Evolutionary conservation across 495 filamentous ascomycete species (phyloP), one percentile per base, ranked within the genome.

Genomic region (Talaromyces wortmannii): DNA sequence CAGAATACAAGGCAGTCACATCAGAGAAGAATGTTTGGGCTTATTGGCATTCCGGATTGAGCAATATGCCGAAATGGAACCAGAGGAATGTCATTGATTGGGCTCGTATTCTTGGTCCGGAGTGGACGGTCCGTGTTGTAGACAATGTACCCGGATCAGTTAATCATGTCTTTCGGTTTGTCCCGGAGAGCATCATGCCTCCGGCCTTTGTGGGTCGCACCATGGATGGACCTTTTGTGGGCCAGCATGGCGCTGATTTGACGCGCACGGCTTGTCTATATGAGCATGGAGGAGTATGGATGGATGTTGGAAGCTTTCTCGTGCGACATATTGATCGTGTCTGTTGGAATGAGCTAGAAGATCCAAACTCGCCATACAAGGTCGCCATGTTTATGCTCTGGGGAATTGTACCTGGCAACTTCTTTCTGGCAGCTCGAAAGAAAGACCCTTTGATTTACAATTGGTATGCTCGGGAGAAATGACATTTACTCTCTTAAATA

Each of bases 11-110:
- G 53, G 53, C 59, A 4, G 56, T 63, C 7, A 57, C 56, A 4
- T 59, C 55, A 0, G 62, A 67, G 46, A 60, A 57, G 46, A 65
- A 67, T 40, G 36, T 67, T 6, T 67, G 64, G 64, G 64, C 64
- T 33, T 67, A 56, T 48, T 67, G 64, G 64, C 56, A 67, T 42
- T 16, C 56, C 7, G 64, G 64, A 0, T 31, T 61, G 6, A 6
- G 11, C n/a, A 33, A 44, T 6, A 65, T 65, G 64, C 62, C 58
- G 0, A 6, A n/a, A 8, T 67, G 65, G 62, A 48, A 40, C 18
- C 58, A 67, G 52, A 52, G 59, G 4, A 67, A 65, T 49, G 57
- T 62, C 6, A 48, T 62, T 40, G 53, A 57, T 57, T 67, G 65
- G 65, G 52, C 53, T 4, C 62, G 65, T 12, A 18, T 52, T 11